phyloP scores from a whole-genome alignment of 345 rosid species.

The Brassica carinata region DNA sequence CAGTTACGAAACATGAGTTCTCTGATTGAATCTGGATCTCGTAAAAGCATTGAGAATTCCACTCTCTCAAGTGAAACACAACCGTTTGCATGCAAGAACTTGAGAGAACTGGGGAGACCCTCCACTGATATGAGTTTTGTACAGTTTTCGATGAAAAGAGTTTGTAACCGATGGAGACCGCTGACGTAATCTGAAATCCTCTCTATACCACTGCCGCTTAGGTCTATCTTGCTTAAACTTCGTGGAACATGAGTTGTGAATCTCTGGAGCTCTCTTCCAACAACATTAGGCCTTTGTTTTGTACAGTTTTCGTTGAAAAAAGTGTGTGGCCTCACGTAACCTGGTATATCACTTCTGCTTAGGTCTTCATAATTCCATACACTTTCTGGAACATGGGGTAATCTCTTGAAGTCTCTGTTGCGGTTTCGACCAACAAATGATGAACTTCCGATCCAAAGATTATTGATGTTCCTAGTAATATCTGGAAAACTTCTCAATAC shows the following conservation, averaged over 20 bases:
- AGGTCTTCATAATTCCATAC: neutral
- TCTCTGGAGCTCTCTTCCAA: neutral
- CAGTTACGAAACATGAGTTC: neutral
- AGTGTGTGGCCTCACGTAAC: neutral
- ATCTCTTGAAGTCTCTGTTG: conserved; percentile 1
- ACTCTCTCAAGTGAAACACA: neutral
- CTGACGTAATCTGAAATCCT: neutral
- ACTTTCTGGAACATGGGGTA: neutral
- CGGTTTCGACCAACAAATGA: neutral
- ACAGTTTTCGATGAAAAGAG: neutral
- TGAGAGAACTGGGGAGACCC: neutral
- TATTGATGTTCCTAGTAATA: neutral
- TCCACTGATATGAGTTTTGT: neutral
- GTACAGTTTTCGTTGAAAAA: neutral
- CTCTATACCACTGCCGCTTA: neutral
- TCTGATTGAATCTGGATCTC: neutral
- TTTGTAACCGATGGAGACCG: neutral
- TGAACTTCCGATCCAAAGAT: neutral
- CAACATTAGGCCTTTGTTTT: neutral
- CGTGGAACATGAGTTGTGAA: neutral
- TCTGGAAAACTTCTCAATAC: neutral
- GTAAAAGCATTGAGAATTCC: neutral
- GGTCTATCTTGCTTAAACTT: neutral
- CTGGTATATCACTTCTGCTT: neutral
- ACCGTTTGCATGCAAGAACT: neutral